phyloP scores from a whole-genome alignment of 1,284 basidiomycete species.

The Fomitopsis betulina region DNA sequence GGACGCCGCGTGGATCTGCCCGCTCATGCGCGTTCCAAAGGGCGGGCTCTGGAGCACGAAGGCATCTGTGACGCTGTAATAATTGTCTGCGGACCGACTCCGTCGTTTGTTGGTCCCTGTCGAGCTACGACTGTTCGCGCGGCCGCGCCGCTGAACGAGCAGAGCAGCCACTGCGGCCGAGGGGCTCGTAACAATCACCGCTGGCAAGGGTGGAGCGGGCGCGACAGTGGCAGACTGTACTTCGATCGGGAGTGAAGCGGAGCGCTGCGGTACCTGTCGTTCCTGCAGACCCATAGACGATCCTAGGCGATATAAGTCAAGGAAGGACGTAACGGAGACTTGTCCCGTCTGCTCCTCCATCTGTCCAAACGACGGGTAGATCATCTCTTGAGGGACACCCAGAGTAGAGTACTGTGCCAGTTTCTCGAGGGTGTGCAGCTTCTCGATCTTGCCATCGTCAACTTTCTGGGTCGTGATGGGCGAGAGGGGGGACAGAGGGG shows the following conservation, averaged over 20 bases:
- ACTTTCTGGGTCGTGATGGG: conserved; percentile 14
- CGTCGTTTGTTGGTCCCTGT: conserved; percentile 10
- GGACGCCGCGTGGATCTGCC: neutral
- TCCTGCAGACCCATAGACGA: conserved; percentile 2
- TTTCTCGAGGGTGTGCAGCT: conserved; percentile 20
- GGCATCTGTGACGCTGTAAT: conserved; percentile 12
- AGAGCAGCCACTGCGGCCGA: neutral
- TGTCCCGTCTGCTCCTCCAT: conserved; percentile 14
- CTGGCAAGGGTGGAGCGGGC: conserved; percentile 1
- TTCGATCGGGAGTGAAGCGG: conserved; percentile 3
- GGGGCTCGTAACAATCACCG: neutral
- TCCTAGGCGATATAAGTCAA: conserved; percentile 25
- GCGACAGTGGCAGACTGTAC: conserved; percentile 2
- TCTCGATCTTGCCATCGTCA: conserved; percentile 8
- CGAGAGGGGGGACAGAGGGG: conserved; percentile 14
- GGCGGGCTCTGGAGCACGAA: conserved; percentile 1
- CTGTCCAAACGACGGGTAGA: conserved; percentile 20
- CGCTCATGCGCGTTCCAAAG: neutral
- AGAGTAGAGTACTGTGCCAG: conserved; percentile 21
- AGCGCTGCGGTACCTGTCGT: neutral
- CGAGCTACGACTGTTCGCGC: conserved; percentile 5
- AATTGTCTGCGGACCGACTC: conserved; percentile 21
- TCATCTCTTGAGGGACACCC: conserved; percentile 19
- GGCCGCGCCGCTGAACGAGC: neutral
- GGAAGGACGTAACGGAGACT: conserved; percentile 19